These are phyloP conservation scores for Dryadomyces quercivorus DNA, from an alignment of 2,329 filamentous ascomycete genomes.

Conservation along the genomic window DNA sequence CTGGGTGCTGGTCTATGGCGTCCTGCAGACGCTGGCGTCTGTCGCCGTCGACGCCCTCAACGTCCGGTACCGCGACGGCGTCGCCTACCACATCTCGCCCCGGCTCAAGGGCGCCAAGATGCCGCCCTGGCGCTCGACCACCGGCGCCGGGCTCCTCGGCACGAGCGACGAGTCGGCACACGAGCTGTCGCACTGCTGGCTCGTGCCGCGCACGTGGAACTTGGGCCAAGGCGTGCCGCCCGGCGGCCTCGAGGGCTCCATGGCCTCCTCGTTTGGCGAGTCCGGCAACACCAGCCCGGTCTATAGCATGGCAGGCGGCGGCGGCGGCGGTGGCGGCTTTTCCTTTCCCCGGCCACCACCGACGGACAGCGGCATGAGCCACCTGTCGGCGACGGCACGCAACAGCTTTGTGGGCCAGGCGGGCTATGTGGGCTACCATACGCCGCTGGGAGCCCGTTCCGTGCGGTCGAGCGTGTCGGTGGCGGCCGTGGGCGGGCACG, in stretches of 20 bases:
- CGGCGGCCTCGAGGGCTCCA: slow-evolving; percentile 14
- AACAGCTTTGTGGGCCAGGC: too few relatives aligned
- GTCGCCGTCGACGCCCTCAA: slow-evolving; percentile 45
- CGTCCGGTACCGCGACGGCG: slow-evolving; percentile 37
- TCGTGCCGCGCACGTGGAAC: slow-evolving; percentile 28
- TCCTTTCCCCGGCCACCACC: slow-evolving; percentile 17
- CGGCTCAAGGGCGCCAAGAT: slow-evolving; percentile 36
- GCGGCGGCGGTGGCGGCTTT: slow-evolving; percentile 6
- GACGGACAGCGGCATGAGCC: slow-evolving; percentile 1
- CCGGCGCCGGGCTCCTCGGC: slow-evolving; percentile 19
- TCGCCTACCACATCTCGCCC: slow-evolving; percentile 45
- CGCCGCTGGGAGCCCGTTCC: slow-evolving; percentile 13
- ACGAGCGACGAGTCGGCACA: slow-evolving; percentile 28
- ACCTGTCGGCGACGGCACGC: too few relatives aligned
- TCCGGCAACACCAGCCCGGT: slow-evolving; percentile 15
- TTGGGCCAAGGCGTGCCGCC: slow-evolving; percentile 3
- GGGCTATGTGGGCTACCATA: slow-evolving; percentile 4
- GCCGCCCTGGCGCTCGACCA: slow-evolving; percentile 39
- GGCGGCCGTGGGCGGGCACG: slow-evolving; percentile 7
- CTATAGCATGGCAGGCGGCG: neutral
- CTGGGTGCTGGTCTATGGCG: slow-evolving; percentile 49
- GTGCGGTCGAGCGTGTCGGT: slow-evolving; percentile 14
- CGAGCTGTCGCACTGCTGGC: slow-evolving; percentile 42
- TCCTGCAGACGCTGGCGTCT: slow-evolving; percentile 47
- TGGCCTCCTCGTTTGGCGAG: slow-evolving; percentile 11